Evolutionary conservation across 208 protist genomes (phyloP).

Genomic region (Herpetomonas samuelpessoai): DNA sequence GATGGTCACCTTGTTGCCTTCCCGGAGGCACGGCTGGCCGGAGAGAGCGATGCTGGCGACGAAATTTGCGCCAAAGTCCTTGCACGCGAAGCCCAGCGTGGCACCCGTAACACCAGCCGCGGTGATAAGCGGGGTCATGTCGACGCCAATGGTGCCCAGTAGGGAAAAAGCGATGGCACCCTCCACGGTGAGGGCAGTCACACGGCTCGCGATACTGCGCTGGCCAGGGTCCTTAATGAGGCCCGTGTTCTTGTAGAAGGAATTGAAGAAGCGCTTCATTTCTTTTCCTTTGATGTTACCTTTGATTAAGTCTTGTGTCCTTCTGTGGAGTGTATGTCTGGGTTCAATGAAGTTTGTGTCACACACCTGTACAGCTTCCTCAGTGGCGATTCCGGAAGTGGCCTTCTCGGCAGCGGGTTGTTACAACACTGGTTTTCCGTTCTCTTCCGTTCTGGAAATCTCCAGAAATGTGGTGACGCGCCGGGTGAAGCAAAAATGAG

Average conservation of each 20-base stretch:
- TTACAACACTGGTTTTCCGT: no score
- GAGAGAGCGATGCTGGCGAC: slow-evolving; percentile 73
- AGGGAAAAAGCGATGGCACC: slow-evolving; percentile 54
- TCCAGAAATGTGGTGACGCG: no score
- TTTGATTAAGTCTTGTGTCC: no score
- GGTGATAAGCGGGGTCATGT: slow-evolving; percentile 71
- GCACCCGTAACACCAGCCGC: slow-evolving; percentile 78
- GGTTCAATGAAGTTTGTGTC: no score
- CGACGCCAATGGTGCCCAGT: slow-evolving; percentile 69
- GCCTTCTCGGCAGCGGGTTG: no score
- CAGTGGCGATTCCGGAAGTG: no score
- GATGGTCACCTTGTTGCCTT: slow-evolving; percentile 60
- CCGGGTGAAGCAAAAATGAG: no score
- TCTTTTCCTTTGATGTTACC: no score
- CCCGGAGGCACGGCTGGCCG: slow-evolving; percentile 52
- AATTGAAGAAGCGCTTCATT: slow-evolving; percentile 85
- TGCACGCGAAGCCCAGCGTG: slow-evolving; percentile 82
- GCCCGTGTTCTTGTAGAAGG: slow-evolving; percentile 58
- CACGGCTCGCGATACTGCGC: slow-evolving; percentile 66
- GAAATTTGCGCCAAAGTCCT: slow-evolving; percentile 84
- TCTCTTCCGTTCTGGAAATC: no score
- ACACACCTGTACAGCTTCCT: no score
- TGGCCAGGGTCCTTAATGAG: slow-evolving; percentile 68
- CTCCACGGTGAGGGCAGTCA: slow-evolving; percentile 50
- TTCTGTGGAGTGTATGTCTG: no score